Evolutionary conservation across 805 yeast genomes (phyloP), one percentile per base, ranked within the genome.

Genomic region (Grigorovia yakushimaensis): DNA sequence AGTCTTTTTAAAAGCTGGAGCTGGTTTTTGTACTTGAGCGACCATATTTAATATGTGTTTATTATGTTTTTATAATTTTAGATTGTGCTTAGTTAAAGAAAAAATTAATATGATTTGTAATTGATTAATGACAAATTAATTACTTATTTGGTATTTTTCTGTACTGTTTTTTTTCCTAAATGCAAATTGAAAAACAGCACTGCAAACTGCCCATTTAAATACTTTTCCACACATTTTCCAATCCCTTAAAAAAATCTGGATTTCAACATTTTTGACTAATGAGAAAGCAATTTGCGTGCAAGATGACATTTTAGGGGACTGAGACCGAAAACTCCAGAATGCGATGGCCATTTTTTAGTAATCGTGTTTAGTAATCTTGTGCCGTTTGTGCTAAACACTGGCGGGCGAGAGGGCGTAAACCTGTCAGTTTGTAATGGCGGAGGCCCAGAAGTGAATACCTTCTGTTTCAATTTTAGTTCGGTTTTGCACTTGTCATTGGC

Each of bases 1-100:
- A 61, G 95, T 87, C 77, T 91, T 93, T 71, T 77, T 85, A 86
- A 93, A 93, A 51, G 79, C 59, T 71, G 98, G 98, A 66, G 98
- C 98, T 70, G 91, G 96, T 70, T 88, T 82, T 76, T 88, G 96
- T 65, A 91, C 87, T 64, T 74, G 73, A 54, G 95, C 88, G 68
- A 81, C 88, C 97, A 89, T 91, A 49, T 47, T 57, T 42, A n/a
- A n/a, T n/a, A n/a, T n/a, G n/a, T n/a, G n/a, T 42, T 43, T 27
- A 46, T 3, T 47, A 33, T 42, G 38, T 37, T 27, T 43, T 39
- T 30, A n/a, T 40, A 7, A 7, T 9, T 24, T 24, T 24, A 24
- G 27, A 24, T 7, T 13, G 35, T 18, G 17, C 33, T 15, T n/a
- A n/a, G n/a, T n/a, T n/a, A n/a, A n/a, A n/a, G n/a, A n/a, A n/a